Percentiles rank a stretch among this genome's conserved stretches.
Conservation (phyloP, 352 stramenopile genomes). For the Globisporangium nodosum region DNA sequence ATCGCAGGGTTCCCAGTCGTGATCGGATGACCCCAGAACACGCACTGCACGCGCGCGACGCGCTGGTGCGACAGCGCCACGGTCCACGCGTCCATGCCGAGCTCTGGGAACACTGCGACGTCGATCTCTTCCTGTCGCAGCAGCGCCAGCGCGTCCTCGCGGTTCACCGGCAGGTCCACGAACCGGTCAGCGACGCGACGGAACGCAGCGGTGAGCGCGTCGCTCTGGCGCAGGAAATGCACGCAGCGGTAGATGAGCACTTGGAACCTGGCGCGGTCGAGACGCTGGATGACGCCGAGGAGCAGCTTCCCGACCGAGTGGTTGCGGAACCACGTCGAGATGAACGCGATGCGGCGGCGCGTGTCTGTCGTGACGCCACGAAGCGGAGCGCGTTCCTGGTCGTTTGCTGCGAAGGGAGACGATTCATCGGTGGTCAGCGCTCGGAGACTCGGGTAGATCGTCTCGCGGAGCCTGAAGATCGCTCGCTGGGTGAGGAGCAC, state of each 20-base stretch:
- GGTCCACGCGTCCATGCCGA: conserved; percentile 79
- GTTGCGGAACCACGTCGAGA: conserved; percentile 59
- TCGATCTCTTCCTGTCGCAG: conserved; percentile 56
- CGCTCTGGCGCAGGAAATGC: conserved; percentile 39
- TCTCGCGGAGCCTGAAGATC: conserved; percentile 24
- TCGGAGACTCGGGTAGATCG: conserved; percentile 29
- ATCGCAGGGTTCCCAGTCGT: conserved; percentile 66
- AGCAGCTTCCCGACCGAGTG: conserved; percentile 68
- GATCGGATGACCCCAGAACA: conserved; percentile 86
- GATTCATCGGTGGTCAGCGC: neutral
- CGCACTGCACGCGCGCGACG: conserved; percentile 63
- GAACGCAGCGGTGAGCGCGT: conserved; percentile 45
- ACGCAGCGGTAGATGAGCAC: conserved; percentile 45
- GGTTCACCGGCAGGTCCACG: conserved; percentile 28
- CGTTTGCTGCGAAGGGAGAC: neutral
- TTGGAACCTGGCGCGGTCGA: conserved; percentile 48
- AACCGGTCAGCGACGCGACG: conserved; percentile 37
- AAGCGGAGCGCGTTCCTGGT: neutral
- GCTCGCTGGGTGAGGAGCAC: conserved; percentile 26
- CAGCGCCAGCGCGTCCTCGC: conserved; percentile 28
- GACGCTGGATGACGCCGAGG: conserved; percentile 38
- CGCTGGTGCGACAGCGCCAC: conserved; percentile 67
- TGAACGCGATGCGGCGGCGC: conserved; percentile 38
- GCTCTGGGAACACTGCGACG: conserved; percentile 73
- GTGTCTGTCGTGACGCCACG: neutral